Evolutionary conservation across 192 early-diverging fungal species (phyloP).

Genomic region (Rhizoclosmatium globosum): DNA sequence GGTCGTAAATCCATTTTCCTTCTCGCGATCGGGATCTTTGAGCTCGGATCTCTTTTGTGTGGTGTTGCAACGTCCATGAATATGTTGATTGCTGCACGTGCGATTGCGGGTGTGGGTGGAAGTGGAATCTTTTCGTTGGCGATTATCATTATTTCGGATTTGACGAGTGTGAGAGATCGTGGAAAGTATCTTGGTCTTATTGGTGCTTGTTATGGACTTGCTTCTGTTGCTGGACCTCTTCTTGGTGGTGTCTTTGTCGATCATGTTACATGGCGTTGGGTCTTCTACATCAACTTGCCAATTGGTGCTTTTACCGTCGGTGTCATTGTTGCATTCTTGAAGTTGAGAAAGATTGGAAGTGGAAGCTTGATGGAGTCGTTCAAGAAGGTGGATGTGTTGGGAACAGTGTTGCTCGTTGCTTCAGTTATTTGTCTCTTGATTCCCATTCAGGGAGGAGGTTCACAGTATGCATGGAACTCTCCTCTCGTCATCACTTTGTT

Average conservation of each 20-base stretch:
- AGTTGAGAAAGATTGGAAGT: conserved; percentile 46
- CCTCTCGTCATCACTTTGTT: conserved; percentile 68
- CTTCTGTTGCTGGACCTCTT: conserved; percentile 82
- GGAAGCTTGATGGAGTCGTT: conserved; percentile 71
- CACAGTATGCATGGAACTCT: conserved; percentile 66
- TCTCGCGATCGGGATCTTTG: conserved; percentile 75
- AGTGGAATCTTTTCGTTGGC: conserved; percentile 81
- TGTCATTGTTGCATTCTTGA: conserved; percentile 62
- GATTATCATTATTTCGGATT: conserved; percentile 85
- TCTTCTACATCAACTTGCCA: conserved; percentile 83
- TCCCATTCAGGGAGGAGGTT: conserved; percentile 76
- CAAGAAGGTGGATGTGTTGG: conserved; percentile 75
- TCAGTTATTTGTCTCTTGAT: conserved; percentile 65
- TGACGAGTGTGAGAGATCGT: conserved; percentile 69
- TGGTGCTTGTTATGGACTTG: conserved; percentile 77
- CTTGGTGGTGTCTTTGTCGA: conserved; percentile 73
- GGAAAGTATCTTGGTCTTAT: conserved; percentile 81
- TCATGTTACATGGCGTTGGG: conserved; percentile 50
- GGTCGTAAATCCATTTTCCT: conserved; percentile 81
- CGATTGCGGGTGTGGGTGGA: conserved; percentile 82
- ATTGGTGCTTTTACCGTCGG: conserved; percentile 72
- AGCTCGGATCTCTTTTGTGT: conserved; percentile 79
- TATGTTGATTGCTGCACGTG: conserved; percentile 75
- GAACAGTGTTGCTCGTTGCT: conserved; percentile 38
- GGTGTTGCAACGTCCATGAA: conserved; percentile 67